phyloP scores from a whole-genome alignment of 257 asterid species.

The Apocynum venetum region DNA sequence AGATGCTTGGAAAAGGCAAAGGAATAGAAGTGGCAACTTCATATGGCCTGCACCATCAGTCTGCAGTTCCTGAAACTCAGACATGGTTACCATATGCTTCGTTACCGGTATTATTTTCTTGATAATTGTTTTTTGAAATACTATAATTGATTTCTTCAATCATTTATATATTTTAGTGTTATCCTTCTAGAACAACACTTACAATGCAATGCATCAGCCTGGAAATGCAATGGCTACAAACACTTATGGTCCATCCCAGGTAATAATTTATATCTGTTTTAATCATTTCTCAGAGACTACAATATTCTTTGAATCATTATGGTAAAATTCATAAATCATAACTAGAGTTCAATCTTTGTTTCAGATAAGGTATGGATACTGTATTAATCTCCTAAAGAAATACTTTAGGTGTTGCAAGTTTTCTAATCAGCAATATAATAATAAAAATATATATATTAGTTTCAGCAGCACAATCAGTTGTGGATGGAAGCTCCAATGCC shows the following conservation, averaged over 20 bases:
- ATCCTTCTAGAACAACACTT: neutral
- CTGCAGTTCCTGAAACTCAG: neutral
- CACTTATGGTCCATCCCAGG: neutral
- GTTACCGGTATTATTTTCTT: neutral
- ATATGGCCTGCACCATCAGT: neutral
- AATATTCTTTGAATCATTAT: too few relatives aligned
- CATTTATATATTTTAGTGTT: neutral
- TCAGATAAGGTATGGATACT: neutral
- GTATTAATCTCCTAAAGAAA: too few relatives aligned
- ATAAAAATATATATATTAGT: too few relatives aligned
- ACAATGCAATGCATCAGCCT: neutral
- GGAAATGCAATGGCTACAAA: neutral
- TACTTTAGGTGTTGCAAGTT: neutral
- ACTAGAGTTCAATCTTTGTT: neutral
- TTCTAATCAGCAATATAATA: neutral
- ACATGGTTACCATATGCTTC: neutral
- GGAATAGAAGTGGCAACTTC: neutral
- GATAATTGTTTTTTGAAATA: neutral
- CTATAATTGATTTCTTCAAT: neutral
- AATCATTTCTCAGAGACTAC: neutral
- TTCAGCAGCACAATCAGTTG: neutral
- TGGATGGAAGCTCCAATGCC: neutral
- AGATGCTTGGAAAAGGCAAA: neutral
- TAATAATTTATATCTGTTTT: neutral
- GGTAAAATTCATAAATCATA: too few relatives aligned